Base-by-base conservation (phyloP, 129 eudicot species). In the Silybum marianum region DNA sequence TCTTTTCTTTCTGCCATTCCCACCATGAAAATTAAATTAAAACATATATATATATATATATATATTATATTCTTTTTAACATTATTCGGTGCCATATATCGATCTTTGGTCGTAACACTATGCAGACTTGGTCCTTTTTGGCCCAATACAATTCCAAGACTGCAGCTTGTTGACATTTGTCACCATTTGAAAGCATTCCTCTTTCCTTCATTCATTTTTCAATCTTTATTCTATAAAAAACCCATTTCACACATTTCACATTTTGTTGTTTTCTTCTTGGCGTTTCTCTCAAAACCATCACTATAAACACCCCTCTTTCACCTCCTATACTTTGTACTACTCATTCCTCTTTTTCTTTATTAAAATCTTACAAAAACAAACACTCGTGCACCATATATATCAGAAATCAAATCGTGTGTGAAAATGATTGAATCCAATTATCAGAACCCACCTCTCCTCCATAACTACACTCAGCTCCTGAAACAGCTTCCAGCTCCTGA, bases 361-460 rank as follows among this genome's bases (percentile, higher is more conserved):
- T 62, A 79, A 74, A 74, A n/a, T 19, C 77, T 14, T 73, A 26
- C 72, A 67, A 69, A 69, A 25, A 40, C 25, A 42, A 78, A 75
- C 88, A 71, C 73, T 80, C 84, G 81, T 70, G 82, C 77, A 85
- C 46, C 21, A 21, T 24, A 54, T 54, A 21, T 24, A 54, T 54
- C 63, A 54, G 1, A 5, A 54, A 54, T 18, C 63, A 80, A 84
- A 85, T 82, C 19, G 14, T 76, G 78, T 60, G 73, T 73, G 83
- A 86, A 62, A 81, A 88, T 88, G 91, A 78, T 79, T 14, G 88
- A 80, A 28, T 66, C 83, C 66, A 79, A 71, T 28, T 1, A 28
- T 40, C 85, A 77, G 6, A 85, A 85, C 42, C 88, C 91, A 24
- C 88, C 91, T 72, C 91, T 88, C 26, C 72, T 88, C 48, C 82